Evolutionary conservation across 371 early-diverging fungal species (phyloP).

Genomic region (Zancudomyces culisetae): DNA sequence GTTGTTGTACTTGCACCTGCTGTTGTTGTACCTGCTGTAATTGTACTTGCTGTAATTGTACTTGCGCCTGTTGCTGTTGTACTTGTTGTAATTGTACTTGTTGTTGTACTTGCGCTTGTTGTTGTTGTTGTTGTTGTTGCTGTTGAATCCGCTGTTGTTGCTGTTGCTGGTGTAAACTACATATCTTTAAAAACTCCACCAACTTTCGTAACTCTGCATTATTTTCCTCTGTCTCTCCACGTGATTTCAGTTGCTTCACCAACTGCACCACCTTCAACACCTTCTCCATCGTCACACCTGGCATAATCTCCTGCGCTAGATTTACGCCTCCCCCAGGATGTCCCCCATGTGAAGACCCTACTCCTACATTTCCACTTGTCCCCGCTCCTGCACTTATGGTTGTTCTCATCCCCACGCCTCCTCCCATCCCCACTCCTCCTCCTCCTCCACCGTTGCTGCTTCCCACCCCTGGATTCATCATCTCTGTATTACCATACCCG

Average conservation of each 20-base stretch:
- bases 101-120: no score
- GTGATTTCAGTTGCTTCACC: not conserved
- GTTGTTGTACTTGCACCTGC: constrained; percentile 3
- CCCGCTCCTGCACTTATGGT: not conserved
- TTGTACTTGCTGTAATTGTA: not conserved
- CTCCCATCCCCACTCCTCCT: not conserved
- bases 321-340: no score
- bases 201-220: constrained; percentile 44
- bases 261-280: constrained; percentile 1
- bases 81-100: constrained; percentile 7
- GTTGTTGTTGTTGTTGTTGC: constrained; percentile 16
- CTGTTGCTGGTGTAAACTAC: constrained; percentile 22
- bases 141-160: constrained; percentile 7
- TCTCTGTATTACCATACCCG: not conserved
- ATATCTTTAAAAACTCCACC: constrained; percentile 33
- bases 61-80: not conserved
- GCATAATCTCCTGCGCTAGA: not conserved
- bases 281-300: constrained; percentile 2
- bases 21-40: constrained; percentile 3
- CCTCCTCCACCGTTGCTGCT: not conserved
- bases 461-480: not conserved
- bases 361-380: no score
- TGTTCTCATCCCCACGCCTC: not conserved
- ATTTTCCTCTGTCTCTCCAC: constrained; percentile 49
- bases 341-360: no score